Evolutionary conservation across 345 rosid genomes (phyloP).

Genomic region (Eucalyptus marginata): DNA sequence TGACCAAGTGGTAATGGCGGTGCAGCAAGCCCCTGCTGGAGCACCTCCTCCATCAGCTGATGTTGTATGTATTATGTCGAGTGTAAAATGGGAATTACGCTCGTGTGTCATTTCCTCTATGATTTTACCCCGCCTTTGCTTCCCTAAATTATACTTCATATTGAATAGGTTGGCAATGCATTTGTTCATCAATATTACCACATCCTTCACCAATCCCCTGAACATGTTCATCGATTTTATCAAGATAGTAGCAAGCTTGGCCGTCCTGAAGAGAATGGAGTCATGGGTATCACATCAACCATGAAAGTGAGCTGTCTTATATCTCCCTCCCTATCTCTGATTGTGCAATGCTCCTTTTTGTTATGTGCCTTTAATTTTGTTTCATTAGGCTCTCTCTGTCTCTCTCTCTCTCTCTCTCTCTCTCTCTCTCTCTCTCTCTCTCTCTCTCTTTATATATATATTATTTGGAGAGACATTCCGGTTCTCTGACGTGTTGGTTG

Average conservation of each 20-base stretch:
- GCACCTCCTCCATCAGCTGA: conserved; percentile 19
- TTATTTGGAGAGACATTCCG: not conserved
- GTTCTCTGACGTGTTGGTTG: not conserved
- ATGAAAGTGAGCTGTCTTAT: conserved; percentile 46
- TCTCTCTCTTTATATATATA: no score
- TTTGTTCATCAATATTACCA: conserved; percentile 95
- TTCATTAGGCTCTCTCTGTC: no score
- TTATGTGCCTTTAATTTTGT: no score
- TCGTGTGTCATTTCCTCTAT: not conserved
- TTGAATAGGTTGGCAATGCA: conserved; percentile 71
- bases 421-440: no score
- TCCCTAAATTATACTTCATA: not conserved
- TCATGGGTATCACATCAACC: conserved; percentile 68
- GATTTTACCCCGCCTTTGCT: not conserved
- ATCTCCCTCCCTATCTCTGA: no score
- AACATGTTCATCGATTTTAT: conserved; percentile 84
- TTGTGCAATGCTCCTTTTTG: no score
- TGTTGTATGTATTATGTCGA: conserved; percentile 7
- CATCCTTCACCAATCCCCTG: conserved; percentile 82
- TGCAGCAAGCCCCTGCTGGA: conserved; percentile 30
- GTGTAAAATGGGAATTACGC: not conserved
- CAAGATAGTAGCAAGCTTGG: conserved; percentile 92
- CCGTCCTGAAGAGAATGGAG: conserved; percentile 64
- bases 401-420: no score
- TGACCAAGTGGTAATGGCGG: conserved; percentile 24